A percentile compares a stretch with the other conserved stretches of the same genome.
Evolutionary conservation across 1,284 basidiomycete genomes (phyloP).

Genomic region (Melanopsichium pennsylvanicum): DNA sequence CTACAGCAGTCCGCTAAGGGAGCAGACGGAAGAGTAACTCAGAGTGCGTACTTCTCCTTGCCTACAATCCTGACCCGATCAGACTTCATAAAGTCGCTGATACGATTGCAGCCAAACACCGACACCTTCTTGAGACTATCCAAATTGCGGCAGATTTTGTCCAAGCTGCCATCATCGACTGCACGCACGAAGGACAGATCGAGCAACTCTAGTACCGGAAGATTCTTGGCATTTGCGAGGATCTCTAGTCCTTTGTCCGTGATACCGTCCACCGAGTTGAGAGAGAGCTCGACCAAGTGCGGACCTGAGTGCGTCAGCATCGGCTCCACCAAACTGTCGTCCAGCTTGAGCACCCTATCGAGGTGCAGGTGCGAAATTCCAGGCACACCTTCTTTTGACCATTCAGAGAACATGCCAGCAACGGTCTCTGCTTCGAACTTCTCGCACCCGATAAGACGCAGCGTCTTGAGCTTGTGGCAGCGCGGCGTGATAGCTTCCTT

Average conservation of each 20-base stretch:
- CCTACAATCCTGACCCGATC: conserved; percentile 55
- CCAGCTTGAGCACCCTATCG: conserved; percentile 68
- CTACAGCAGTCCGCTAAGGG: no score
- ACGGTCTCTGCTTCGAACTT: conserved; percentile 68
- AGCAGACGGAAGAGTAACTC: background rate
- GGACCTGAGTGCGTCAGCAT: conserved; percentile 77
- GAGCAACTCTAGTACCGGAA: conserved; percentile 70
- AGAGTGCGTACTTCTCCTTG: conserved; percentile 48
- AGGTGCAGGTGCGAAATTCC: conserved; percentile 58
- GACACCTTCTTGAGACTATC: conserved; percentile 53
- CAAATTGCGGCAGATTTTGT: conserved; percentile 70
- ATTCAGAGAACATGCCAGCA: conserved; percentile 34
- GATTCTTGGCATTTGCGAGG: conserved; percentile 66
- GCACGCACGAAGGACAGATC: conserved; percentile 88
- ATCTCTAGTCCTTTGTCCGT: conserved; percentile 71
- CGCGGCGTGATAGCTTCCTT: conserved; percentile 73
- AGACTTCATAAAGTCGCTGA: conserved; percentile 47
- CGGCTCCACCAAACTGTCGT: conserved; percentile 72
- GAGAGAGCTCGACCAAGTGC: conserved; percentile 73
- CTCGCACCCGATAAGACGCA: conserved; percentile 73
- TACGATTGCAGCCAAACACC: conserved; percentile 65
- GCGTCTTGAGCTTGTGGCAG: conserved; percentile 70
- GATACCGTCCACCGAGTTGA: conserved; percentile 79
- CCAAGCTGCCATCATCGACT: conserved; percentile 83
- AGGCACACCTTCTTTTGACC: conserved; percentile 8